These are phyloP conservation scores for Neobulgaria alba DNA, from an alignment of 2,329 filamentous ascomycete species.

Conservation along the genomic window DNA sequence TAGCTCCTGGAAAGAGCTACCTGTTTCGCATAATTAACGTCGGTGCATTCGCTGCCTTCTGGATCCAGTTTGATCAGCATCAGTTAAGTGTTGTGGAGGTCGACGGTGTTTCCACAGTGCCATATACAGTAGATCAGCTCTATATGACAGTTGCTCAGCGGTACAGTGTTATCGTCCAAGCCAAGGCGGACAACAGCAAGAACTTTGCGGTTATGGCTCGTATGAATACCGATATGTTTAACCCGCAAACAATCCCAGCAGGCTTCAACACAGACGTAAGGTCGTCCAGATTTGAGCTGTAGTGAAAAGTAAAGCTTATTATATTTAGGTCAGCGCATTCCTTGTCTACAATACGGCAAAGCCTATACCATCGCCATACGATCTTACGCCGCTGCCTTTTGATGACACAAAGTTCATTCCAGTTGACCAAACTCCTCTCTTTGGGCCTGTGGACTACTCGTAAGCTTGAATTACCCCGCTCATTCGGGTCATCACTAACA, in stretches of 20 bases:
- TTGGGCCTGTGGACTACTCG: slow-evolving; percentile 2
- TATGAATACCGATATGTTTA: slow-evolving; percentile 49
- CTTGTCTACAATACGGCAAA: slow-evolving; percentile 44
- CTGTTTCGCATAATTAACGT: slow-evolving; percentile 18
- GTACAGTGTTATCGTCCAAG: slow-evolving; percentile 37
- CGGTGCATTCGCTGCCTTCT: slow-evolving; percentile 11
- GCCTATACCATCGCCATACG: slow-evolving; percentile 32
- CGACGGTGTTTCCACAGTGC: slow-evolving; percentile 35
- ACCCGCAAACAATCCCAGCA: slow-evolving; percentile 1
- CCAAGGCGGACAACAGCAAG: slow-evolving; percentile 32
- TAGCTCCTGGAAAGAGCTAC: slow-evolving; percentile 15
- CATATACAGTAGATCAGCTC: slow-evolving; percentile 32
- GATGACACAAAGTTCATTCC: slow-evolving; percentile 9
- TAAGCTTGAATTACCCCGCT: neutral
- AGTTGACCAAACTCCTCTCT: slow-evolving; percentile 5
- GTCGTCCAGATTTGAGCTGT: no score
- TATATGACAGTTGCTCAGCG: slow-evolving; percentile 40
- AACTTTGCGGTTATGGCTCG: slow-evolving; percentile 13
- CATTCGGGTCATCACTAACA: neutral
- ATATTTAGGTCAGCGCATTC: slow-evolving; percentile 25
- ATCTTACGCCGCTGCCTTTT: slow-evolving; percentile 3
- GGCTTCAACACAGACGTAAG: slow-evolving; percentile 60
- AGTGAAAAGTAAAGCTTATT: no score
- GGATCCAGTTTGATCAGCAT: slow-evolving; percentile 16
- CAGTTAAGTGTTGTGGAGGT: slow-evolving; percentile 38